phyloP scores from a whole-genome alignment of 352 stramenopile species.

The Phytopythium helicoides region DNA sequence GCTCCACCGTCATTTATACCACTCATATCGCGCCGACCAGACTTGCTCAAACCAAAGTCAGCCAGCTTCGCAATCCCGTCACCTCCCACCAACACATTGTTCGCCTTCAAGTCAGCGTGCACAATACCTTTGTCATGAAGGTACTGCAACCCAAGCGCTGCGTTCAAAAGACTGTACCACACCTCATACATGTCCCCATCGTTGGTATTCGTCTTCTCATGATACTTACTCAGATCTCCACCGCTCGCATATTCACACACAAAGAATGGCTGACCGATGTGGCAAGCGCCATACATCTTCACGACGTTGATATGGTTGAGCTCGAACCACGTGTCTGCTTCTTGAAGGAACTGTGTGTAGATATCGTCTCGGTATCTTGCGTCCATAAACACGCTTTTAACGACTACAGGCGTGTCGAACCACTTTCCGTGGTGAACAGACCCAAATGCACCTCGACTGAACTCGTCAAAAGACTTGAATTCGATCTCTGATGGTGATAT shows the following conservation, averaged over 20 bases:
- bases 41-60: slow-evolving; percentile 18
- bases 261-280: slow-evolving; percentile 15
- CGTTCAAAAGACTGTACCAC: slow-evolving; percentile 16
- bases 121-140: slow-evolving; percentile 7
- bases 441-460: slow-evolving; percentile 16
- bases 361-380: neutral
- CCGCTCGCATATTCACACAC: slow-evolving; percentile 14
- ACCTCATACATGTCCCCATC: neutral
- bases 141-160: slow-evolving; percentile 36
- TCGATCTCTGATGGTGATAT: slow-evolving; percentile 24
- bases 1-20: neutral
- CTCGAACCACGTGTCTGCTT: slow-evolving; percentile 28
- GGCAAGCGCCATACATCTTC: slow-evolving; percentile 27
- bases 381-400: slow-evolving; percentile 15
- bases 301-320: slow-evolving; percentile 31
- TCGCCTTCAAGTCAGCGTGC: slow-evolving; percentile 14
- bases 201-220: neutral
- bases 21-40: neutral
- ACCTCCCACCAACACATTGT: slow-evolving; percentile 15
- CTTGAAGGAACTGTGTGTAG: slow-evolving; percentile 18
- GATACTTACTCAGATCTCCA: slow-evolving; percentile 10
- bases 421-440: slow-evolving; percentile 25
- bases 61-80: slow-evolving; percentile 10
- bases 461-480: slow-evolving; percentile 7
- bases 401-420: slow-evolving; percentile 25